Percentiles rank a stretch among this genome's conserved stretches.
Evolutionary conservation across 116 monocot species (phyloP).

Genomic region (Papilionanthe hybrid): DNA sequence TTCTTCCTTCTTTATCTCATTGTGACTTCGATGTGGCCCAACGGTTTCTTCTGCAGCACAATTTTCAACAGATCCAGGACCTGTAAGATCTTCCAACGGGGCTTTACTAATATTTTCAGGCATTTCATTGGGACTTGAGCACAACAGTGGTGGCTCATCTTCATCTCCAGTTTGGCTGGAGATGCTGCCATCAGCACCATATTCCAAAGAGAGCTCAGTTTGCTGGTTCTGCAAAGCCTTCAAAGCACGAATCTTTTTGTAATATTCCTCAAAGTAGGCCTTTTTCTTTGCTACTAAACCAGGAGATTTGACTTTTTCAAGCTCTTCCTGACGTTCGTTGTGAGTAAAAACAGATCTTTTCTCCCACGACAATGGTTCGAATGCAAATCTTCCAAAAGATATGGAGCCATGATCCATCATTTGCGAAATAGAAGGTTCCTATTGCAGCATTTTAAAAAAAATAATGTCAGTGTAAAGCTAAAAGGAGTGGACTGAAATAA

Average conservation of each 20-base stretch:
- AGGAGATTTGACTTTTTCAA: slow-evolving; percentile 64
- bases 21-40: slow-evolving; percentile 7
- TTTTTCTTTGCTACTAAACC: slow-evolving; percentile 91
- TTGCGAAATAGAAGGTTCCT: slow-evolving; percentile 44
- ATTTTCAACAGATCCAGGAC: not conserved
- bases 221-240: slow-evolving; percentile 53
- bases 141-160: slow-evolving; percentile 15
- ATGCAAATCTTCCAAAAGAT: slow-evolving; percentile 79
- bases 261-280: slow-evolving; percentile 91
- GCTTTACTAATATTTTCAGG: not conserved
- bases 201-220: slow-evolving; percentile 39
- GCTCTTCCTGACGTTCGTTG: slow-evolving; percentile 70
- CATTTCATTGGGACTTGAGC: not conserved
- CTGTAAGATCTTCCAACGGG: not conserved
- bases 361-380: slow-evolving; percentile 80
- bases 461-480: not conserved
- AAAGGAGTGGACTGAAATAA: not conserved
- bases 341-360: slow-evolving; percentile 73
- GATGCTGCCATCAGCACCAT: slow-evolving; percentile 35
- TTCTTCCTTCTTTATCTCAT: slow-evolving; percentile 12
- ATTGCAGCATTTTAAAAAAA: slow-evolving; percentile 6
- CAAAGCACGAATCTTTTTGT: slow-evolving; percentile 52
- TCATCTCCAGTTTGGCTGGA: slow-evolving; percentile 44
- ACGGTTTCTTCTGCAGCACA: not conserved
- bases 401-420: slow-evolving; percentile 86